phyloP scores from a whole-genome alignment of 805 yeast species.

The Lachancea cidri region DNA sequence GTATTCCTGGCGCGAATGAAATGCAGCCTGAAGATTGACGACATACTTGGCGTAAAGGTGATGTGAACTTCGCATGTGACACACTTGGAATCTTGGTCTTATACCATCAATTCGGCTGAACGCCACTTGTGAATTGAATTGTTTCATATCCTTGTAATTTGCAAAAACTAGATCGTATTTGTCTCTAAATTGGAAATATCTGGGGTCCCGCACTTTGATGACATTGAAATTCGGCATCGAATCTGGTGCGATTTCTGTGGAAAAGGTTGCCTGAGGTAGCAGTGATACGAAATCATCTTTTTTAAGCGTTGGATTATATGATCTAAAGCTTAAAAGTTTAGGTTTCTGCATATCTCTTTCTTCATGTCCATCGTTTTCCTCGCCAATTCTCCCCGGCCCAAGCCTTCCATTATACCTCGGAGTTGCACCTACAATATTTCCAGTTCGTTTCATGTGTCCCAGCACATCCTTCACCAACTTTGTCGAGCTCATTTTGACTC shows the following conservation, averaged over 20 bases:
- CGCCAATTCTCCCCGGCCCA: not conserved
- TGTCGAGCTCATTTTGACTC: slow-evolving; percentile 9
- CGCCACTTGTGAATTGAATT: slow-evolving; percentile 13
- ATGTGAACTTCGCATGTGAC: slow-evolving; percentile 2
- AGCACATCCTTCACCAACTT: slow-evolving; percentile 13
- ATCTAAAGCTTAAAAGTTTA: slow-evolving; percentile 12
- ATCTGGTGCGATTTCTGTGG: not conserved
- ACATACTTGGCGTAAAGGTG: slow-evolving; percentile 10
- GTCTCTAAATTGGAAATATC: slow-evolving; percentile 28
- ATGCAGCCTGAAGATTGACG: slow-evolving; percentile 20
- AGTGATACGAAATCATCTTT: slow-evolving; percentile 17
- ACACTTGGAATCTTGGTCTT: slow-evolving; percentile 14
- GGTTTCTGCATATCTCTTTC: slow-evolving; percentile 1
- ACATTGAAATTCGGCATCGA: slow-evolving; percentile 8
- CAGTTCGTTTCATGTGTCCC: slow-evolving; percentile 13
- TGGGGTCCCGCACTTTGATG: slow-evolving; percentile 25
- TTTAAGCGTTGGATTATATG: slow-evolving; percentile 23
- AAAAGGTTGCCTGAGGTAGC: slow-evolving; percentile 13
- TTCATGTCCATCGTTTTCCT: not conserved
- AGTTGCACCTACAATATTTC: slow-evolving; percentile 15
- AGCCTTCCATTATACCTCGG: not conserved
- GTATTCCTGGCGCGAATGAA: slow-evolving; percentile 16
- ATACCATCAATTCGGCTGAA: slow-evolving; percentile 17
- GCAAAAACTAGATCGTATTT: slow-evolving; percentile 22
- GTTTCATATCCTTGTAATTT: slow-evolving; percentile 13